Base-by-base conservation (phyloP, 371 early-diverging fungal genomes). In the Circinella umbellata region DNA sequence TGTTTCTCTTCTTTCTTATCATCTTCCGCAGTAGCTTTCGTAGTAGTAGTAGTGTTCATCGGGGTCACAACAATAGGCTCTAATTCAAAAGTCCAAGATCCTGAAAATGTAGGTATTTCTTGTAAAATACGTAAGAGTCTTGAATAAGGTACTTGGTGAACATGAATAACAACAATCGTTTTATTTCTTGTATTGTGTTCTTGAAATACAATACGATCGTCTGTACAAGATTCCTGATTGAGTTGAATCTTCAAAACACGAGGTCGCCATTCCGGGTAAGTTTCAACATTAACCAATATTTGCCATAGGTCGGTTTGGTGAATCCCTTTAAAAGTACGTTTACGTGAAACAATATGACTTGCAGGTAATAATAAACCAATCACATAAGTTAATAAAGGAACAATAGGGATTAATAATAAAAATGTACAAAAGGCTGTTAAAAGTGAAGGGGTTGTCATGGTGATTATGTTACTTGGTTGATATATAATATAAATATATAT, bases 41-140 rank as follows among this genome's bases (percentile, higher is more conserved):
- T 4, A 4, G 39, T 10, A 39, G 39, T 42, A 42, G 42, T 3
- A 42, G 42, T 42, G 11, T 42, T 11, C 11, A 27, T 27, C 27
- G 27, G 27, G 27, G 27, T 27, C 27, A 11, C 6, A 42, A 42
- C 11, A 38, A 47, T 17, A 27, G 51, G 54, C 13, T 15, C 38
- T 6, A 73, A 42, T 38, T 73, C 73, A 66, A 66, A 73, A 10
- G 73, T 73, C 73, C 73, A 73, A 20, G 73, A 73, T 9, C 73
- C 73, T 1, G 73, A 69, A 49, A 73, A 69, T 8, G 66, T 67
- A 17, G 63, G 72, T 36, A 61, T 62, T 35, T 73, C 81, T 65
- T 84, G 78, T n/a, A 84, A 48, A n/a, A 84, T 77, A 38, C 81
- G 64, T 18, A 84, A 34, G 11, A 84, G 39, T 20, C 73, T 80